Base-by-base conservation (phyloP, 148 eudicot species). In the Spergularia bocconei region DNA sequence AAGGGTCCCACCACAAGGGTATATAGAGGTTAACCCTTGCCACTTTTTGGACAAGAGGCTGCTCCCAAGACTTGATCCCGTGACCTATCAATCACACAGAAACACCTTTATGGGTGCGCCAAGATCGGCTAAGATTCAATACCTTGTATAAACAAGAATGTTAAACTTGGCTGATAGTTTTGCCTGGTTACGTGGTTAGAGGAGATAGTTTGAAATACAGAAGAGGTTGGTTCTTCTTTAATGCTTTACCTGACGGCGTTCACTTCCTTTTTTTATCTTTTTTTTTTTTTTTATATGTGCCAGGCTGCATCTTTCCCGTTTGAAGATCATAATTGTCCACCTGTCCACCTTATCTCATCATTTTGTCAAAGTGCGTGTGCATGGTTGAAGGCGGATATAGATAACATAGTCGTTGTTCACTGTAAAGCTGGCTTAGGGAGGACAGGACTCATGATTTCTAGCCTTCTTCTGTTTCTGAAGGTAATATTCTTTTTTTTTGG, bases 291-390 rank as follows among this genome's bases (percentile, higher is more conserved):
- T 17, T 53, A 7, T 69, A 33, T 67, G 25, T 66, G 29, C 47
- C 91, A 94, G 97, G 97, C 94, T 83, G 98, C 98, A 75, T 82
- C 86, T 71, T 92, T 89, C 77, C 98, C 98, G n/a, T 94, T 92
- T 81, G 96, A 94, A 59, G 98, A 94, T 83, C 98, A 94, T 75
- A 94, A 92, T 64, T 94, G 98, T 84, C 98, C 98, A 29, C 97
- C 98, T 39, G 75, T 94, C 63, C 86, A 91, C 69, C 96, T 94
- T 44, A 82, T 94, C 52, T 77, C 79, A 67, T 83, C 86, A 78
- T 94, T 94, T 77, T 94, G 97, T 78, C 88, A 87, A 85, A 94
- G 98, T 88, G 93, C 93, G 69, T 87, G 86, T 82, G 72, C 88
- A 54, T 94, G 98, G 97, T 83, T 94, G 82, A 94, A 94, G 84